phyloP scores from a whole-genome alignment of 345 rosid species.

The Ceriops zippeliana region DNA sequence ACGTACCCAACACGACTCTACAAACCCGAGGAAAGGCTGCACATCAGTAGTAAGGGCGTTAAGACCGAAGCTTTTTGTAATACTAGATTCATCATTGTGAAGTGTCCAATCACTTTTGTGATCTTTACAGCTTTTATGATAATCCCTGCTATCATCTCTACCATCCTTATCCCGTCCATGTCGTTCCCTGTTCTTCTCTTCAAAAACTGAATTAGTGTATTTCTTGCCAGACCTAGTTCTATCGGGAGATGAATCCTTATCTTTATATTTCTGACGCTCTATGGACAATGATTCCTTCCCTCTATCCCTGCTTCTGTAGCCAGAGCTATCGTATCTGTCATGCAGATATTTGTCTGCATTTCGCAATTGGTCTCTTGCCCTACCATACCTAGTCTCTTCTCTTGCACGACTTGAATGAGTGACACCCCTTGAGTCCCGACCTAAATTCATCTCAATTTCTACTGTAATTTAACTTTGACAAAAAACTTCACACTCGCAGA shows the following conservation, averaged over 20 bases:
- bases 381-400: conserved; percentile 42
- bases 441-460: too few relatives aligned
- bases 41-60: too few relatives aligned
- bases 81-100: conserved; percentile 45
- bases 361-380: conserved; percentile 48
- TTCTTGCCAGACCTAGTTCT: conserved; percentile 48
- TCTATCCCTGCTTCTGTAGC: conserved; percentile 45
- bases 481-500: too few relatives aligned
- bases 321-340: conserved; percentile 48
- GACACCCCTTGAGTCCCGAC: conserved; percentile 41
- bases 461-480: too few relatives aligned
- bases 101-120: conserved; percentile 28
- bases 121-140: conserved; percentile 46
- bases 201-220: conserved; percentile 30
- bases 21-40: too few relatives aligned
- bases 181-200: conserved; percentile 48
- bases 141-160: conserved; percentile 52
- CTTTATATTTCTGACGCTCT: conserved; percentile 38
- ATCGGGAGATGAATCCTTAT: conserved; percentile 38
- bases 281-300: conserved; percentile 36
- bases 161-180: conserved; percentile 37
- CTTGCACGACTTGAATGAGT: conserved; percentile 37
- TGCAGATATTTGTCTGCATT: conserved; percentile 42
- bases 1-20: too few relatives aligned
- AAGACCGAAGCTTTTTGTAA: too few relatives aligned